These are phyloP conservation scores for Neurospora sublineolata DNA, from an alignment of 495 filamentous ascomycete genomes.

Conservation along the genomic window DNA sequence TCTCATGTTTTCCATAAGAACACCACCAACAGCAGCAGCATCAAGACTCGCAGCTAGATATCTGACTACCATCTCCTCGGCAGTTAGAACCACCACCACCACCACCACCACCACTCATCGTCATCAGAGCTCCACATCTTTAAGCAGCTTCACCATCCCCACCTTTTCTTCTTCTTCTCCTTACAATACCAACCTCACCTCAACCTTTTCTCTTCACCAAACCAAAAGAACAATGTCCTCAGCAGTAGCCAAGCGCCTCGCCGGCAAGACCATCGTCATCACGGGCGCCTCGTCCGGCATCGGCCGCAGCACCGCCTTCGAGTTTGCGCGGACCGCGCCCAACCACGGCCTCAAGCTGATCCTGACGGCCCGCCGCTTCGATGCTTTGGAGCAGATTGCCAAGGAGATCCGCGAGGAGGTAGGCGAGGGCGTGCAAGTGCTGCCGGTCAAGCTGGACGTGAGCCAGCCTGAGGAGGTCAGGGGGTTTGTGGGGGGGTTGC, in stretches of 20 bases:
- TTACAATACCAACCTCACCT: neutral
- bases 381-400: constrained; percentile 64
- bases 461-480: constrained; percentile 67
- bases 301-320: constrained; percentile 70
- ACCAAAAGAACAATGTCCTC: constrained; percentile 46
- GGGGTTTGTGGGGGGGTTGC: constrained; percentile 60
- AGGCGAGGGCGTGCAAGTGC: constrained; percentile 68
- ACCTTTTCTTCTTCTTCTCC: neutral
- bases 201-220: neutral
- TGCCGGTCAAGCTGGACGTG: constrained; percentile 78
- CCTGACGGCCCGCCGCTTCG: constrained; percentile 73
- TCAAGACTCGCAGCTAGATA: neutral
- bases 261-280: constrained; percentile 86
- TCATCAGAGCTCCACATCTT: neutral
- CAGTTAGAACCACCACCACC: neutral
- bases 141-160: neutral
- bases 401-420: constrained; percentile 68
- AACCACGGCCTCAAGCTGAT: constrained; percentile 66
- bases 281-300: constrained; percentile 94
- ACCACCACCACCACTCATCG: neutral
- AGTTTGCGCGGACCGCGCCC: constrained; percentile 83
- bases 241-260: constrained; percentile 67
- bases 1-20: neutral
- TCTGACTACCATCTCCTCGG: neutral
- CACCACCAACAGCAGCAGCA: neutral